A percentile compares a stretch with the other conserved stretches of the same genome.
Conservation (phyloP, 2,329 filamentous ascomycete genomes). For the Diaporthe sp. region DNA sequence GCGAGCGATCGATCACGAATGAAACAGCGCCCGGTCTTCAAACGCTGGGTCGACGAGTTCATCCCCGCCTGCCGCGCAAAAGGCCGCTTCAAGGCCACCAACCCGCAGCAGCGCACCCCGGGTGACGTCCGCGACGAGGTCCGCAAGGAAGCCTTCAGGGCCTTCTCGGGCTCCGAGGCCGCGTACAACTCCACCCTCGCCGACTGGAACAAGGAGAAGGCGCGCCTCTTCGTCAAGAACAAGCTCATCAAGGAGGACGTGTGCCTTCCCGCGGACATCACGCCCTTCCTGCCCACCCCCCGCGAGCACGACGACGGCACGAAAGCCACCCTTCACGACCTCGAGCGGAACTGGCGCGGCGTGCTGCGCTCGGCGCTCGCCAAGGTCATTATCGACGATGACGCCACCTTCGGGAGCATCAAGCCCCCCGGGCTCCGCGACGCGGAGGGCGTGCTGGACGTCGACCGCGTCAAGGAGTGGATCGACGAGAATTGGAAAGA, state of each 20-base stretch:
- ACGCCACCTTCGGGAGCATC: constrained; percentile 54
- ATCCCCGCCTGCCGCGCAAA: constrained; percentile 64
- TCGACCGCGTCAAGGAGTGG: constrained; percentile 58
- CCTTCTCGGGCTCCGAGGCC: constrained; percentile 58
- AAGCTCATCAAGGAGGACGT: constrained; percentile 53
- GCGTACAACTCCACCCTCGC: constrained; percentile 60
- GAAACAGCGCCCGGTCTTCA: constrained; percentile 68
- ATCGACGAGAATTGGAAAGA: constrained; percentile 54
- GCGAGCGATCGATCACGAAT: constrained; percentile 71
- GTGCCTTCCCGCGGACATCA: constrained; percentile 55
- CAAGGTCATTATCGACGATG: constrained; percentile 62
- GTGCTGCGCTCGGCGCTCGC: constrained; percentile 59
- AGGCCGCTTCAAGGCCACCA: constrained; percentile 49
- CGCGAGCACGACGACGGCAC: constrained; percentile 38
- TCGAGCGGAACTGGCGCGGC: constrained; percentile 50
- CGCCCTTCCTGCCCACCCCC: constrained; percentile 54
- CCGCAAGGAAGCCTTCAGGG: constrained; percentile 64
- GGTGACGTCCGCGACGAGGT: constrained; percentile 58
- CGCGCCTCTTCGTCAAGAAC: constrained; percentile 44
- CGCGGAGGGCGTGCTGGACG: constrained; percentile 58
- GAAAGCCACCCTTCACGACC: neutral
- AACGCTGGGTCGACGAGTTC: constrained; percentile 73
- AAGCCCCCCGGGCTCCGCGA: constrained; percentile 47
- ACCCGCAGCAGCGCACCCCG: constrained; percentile 2
- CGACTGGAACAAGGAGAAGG: constrained; percentile 57